Evolutionary conservation across 495 filamentous ascomycete species (phyloP), one percentile per base, ranked within the genome.

Genomic region (Aeminium ludgeri): DNA sequence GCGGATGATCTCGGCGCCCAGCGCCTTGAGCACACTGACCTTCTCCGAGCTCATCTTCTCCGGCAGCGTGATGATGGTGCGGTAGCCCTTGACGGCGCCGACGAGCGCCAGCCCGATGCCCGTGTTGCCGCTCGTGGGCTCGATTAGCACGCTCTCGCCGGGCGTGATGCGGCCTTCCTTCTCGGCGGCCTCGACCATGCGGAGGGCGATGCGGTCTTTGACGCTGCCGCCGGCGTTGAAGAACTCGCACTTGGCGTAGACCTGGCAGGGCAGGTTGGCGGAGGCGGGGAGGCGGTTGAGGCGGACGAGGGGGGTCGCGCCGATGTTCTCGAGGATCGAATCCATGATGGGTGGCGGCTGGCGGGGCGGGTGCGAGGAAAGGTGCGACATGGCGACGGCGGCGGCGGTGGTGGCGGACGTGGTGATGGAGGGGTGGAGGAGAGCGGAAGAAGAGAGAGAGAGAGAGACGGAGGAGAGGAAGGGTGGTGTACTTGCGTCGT

Each of bases 1-100:
- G 36, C 89, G 80, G 49, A 99, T 93, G 56, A 99, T 96, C 50
- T 89, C 94, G 17, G 89, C 87, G 43, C 89, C 89, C 25, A 99
- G 70, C 13, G 89, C 86, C 34, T 82, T 76, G 19, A 99, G 67
- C 10, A 99, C 89, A 1, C 86, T 74, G 10, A 99, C 91, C 59
- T 99, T 99, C 62, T 99, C 89, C 20, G 84, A 74, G 5, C 85
- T 93, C 89, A 99, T 99, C 67, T 99, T 99, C 65, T 99, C 89
- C 29, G 89, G 89, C 2, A 99, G 73, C 0, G 89, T 99, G 55
- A 99, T 99, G 60, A 99, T 95, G 12, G 83, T 89, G 60, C 87
- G 89, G 64, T 99, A 97, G 37, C 76, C 86, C 65, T 95, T 95
- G 45, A 99, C 79, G 6, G 89, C 89, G 25, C 73, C 87, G 12